Evolutionary conservation across 2,329 filamentous ascomycete species (phyloP), one percentile per base, ranked within the genome.

Genomic region (Aspergillus sp.): DNA sequence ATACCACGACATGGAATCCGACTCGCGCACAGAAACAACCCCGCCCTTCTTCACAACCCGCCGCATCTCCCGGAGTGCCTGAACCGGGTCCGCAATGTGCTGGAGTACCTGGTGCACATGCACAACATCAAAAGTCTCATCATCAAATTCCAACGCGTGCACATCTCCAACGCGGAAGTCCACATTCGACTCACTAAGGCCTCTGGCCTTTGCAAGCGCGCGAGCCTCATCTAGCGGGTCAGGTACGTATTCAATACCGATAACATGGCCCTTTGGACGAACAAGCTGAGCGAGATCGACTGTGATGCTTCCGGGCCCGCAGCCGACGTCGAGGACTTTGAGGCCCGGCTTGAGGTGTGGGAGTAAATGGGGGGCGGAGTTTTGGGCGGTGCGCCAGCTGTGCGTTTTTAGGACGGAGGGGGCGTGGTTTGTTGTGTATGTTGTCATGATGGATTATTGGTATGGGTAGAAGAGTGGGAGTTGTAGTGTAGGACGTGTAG

Each of bases 41-140:
- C 84, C 84, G 7, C 80, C 78, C 0, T 73, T 62, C 61, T 82
- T 85, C 14, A 75, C 71, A 3, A 87, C 81, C 0, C 81, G 77
- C 6, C 77, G 73, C 81, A 87, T 83, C 62, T 85, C 81, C n/a
- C 72, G 71, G 52, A 87, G 69, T 0, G 82, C 81, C 2, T 71
- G 67, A 0, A 82, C 69, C 0, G 84, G 83, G 52, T 83, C 75
- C 11, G 73, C 65, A 5, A 87, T 71, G 65, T 87, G 85, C 57
- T 82, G 79, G 6, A 87, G 73, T 1, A 87, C 80, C 64, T 87
- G 84, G 63, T 86, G 82, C 9, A 79, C 81, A 64, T 85, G 81
- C 3, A 87, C 84, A 5, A 87, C 66, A 60, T 88, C 85, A 60
- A 87, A 88, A 1, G 72, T 70, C 25, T 73, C 71, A 45, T 85